Evolutionary conservation across 805 yeast genomes (phyloP), one percentile per base, ranked within the genome.

Genomic region (Kazachstania taianensis): DNA sequence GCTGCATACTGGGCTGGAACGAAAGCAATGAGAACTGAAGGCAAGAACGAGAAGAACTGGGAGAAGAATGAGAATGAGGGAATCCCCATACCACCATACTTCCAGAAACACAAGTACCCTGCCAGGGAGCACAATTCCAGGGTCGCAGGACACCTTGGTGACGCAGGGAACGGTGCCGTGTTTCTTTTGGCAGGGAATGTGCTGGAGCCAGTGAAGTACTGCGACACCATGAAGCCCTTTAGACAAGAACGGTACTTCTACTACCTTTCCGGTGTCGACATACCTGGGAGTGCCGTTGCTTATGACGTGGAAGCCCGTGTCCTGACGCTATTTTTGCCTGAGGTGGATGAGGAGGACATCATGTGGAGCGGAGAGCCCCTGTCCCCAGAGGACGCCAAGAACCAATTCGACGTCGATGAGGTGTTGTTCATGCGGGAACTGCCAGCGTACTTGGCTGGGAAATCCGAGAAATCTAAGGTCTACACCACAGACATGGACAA

Each of bases 341-440:
- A 81, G 36, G 67, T 89, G 27, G 95, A 86, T 52, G 62, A 70
- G 29, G 97, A 92, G 30, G 96, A 84, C 53, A 81, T 89, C 28
- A 81, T 92, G 85, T 89, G 98, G 98, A 78, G 92, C 39, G 98
- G 98, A 0, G 52, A 80, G 59, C 98, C 98, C 5, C 43, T 84
- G 35, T 63, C 73, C 27, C 43, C 68, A 3, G 78, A 78, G 32
- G 77, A 79, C 14, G 96, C 96, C 0, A 36, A 57, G 33, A 53
- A 63, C 15, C 68, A 66, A 41, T 89, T 62, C 47, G 95, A 89
- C 50, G 87, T 85, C 20, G 97, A 92, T 56, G 80, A 74, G 29
- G 94, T 87, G 32, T 57, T 72, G 39, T 82, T 79, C 49, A 70
- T 67, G 8, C 49, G 58, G n/a, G 76, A 73, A 4, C 51, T 86